Evolutionary conservation across 2,329 filamentous ascomycete species (phyloP).

Genomic region (Aspergillus sclerotialis): DNA sequence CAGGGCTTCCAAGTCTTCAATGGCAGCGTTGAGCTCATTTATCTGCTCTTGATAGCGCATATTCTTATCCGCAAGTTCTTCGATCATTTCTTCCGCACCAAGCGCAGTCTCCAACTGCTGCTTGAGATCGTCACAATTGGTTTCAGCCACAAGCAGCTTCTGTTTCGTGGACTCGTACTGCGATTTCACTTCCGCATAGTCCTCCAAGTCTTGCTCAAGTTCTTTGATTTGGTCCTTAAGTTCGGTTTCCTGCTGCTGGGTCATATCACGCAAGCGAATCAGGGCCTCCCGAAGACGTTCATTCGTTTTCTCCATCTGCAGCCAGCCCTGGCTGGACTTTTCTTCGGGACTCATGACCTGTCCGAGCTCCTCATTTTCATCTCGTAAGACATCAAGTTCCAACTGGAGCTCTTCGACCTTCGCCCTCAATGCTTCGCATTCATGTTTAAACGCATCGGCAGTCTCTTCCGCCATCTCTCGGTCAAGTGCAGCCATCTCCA

Average conservation of each 20-base stretch:
- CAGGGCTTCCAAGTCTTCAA: conserved; percentile 81
- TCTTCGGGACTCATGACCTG: conserved; percentile 86
- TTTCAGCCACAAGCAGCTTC: conserved; percentile 65
- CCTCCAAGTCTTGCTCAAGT: conserved; percentile 66
- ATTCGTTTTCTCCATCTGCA: conserved; percentile 86
- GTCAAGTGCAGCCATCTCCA: conserved; percentile 84
- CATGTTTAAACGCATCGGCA: conserved; percentile 71
- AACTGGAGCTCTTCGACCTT: conserved; percentile 78
- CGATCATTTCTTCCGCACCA: conserved; percentile 87
- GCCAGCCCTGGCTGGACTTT: conserved; percentile 75
- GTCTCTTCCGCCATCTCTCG: conserved; percentile 95
- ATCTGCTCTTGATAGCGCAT: conserved; percentile 76
- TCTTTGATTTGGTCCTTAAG: conserved; percentile 67
- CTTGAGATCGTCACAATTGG: conserved; percentile 73
- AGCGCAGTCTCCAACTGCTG: conserved; percentile 86
- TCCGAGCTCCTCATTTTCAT: conserved; percentile 78
- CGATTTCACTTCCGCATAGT: conserved; percentile 59
- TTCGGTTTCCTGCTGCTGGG: conserved; percentile 75
- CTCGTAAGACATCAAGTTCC: conserved; percentile 77
- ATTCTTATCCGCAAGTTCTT: conserved; percentile 82
- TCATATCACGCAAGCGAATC: conserved; percentile 75
- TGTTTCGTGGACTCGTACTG: conserved; percentile 65
- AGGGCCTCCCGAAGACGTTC: conserved; percentile 81
- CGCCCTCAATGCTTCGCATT: conserved; percentile 68
- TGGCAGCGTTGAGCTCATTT: conserved; percentile 70